A percentile compares a stretch with the other conserved stretches of the same genome.
Evolutionary conservation across 2,329 filamentous ascomycete species (phyloP).

Genomic region (Septoria petroselini): DNA sequence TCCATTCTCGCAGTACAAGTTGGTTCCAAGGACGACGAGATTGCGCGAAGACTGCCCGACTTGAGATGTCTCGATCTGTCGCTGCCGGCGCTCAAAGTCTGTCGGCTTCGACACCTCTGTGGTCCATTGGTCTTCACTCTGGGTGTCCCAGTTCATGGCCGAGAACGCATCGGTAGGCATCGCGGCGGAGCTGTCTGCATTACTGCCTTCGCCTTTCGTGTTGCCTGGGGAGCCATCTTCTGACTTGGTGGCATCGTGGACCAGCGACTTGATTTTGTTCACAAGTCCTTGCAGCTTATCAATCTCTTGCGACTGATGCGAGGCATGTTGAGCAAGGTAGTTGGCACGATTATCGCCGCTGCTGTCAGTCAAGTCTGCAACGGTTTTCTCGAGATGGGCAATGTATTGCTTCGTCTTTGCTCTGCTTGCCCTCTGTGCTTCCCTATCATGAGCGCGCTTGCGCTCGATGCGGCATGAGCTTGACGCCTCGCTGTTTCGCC

Average conservation of each 20-base stretch:
- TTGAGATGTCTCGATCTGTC: background rate
- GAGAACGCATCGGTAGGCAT: conserved; percentile 9
- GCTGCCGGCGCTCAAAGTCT: conserved; percentile 3
- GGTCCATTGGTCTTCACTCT: conserved; percentile 23
- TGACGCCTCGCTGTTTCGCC: conserved; percentile 20
- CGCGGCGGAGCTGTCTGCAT: conserved; percentile 8
- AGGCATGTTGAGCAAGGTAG: conserved; percentile 27
- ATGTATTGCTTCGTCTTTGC: conserved; percentile 29
- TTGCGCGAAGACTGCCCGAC: conserved; percentile 17
- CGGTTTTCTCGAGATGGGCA: conserved; percentile 28
- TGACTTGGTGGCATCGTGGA: conserved; percentile 24
- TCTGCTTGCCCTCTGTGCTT: conserved; percentile 26
- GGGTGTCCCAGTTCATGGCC: conserved; percentile 12
- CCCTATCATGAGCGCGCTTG: conserved; percentile 27
- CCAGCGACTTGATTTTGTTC: conserved; percentile 24
- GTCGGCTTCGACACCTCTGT: conserved; percentile 11
- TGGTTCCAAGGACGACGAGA: conserved; percentile 25
- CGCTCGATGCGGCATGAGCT: conserved; percentile 30
- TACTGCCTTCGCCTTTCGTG: conserved; percentile 17
- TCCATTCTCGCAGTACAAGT: conserved; percentile 20
- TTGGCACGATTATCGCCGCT: conserved; percentile 23
- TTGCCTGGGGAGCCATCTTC: conserved; percentile 11
- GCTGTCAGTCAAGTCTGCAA: conserved; percentile 24
- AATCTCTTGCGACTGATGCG: conserved; percentile 27
- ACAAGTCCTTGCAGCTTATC: conserved; percentile 26